Evolutionary conservation across 352 stramenopile genomes (phyloP).

Genomic region (Phytophthora agathidicida): DNA sequence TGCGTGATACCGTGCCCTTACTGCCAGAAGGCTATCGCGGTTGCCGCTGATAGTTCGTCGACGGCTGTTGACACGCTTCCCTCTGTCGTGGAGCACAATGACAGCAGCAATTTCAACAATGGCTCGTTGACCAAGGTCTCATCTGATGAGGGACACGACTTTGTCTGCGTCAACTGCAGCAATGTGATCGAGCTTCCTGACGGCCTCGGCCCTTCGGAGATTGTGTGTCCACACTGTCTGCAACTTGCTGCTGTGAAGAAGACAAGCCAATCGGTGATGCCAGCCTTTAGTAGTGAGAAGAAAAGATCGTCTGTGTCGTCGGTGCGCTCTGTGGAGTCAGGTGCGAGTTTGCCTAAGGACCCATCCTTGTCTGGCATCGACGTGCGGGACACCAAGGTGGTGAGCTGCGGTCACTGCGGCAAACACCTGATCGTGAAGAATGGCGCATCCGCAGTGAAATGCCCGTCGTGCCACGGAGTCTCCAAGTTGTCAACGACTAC

Average conservation of each 20-base stretch:
- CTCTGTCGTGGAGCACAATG: slow-evolving; percentile 33
- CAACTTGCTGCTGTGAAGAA: slow-evolving; percentile 60
- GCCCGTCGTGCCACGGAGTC: slow-evolving; percentile 76
- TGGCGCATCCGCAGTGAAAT: slow-evolving; percentile 79
- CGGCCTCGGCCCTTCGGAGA: slow-evolving; percentile 49
- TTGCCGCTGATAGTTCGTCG: slow-evolving; percentile 38
- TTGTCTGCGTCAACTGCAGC: slow-evolving; percentile 67
- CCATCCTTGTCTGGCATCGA: slow-evolving; percentile 54
- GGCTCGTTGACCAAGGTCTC: not conserved
- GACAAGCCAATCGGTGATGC: slow-evolving; percentile 29
- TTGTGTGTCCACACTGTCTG: slow-evolving; percentile 72
- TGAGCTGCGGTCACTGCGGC: slow-evolving; percentile 84
- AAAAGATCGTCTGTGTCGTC: slow-evolving; percentile 34
- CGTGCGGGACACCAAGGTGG: slow-evolving; percentile 81
- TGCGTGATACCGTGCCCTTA: slow-evolving; percentile 46
- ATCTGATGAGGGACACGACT: slow-evolving; percentile 21
- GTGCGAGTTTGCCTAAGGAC: slow-evolving; percentile 33
- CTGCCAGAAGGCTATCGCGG: slow-evolving; percentile 49
- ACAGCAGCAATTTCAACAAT: slow-evolving; percentile 8
- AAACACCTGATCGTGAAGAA: slow-evolving; percentile 88
- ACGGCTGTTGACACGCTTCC: slow-evolving; percentile 32
- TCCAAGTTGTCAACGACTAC: slow-evolving; percentile 86
- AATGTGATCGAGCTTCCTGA: slow-evolving; percentile 55
- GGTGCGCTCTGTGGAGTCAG: slow-evolving; percentile 38
- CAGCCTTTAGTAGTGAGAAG: slow-evolving; percentile 37